Base-by-base conservation (phyloP, 2,329 filamentous ascomycete genomes). In the Pyricularia grisea region DNA sequence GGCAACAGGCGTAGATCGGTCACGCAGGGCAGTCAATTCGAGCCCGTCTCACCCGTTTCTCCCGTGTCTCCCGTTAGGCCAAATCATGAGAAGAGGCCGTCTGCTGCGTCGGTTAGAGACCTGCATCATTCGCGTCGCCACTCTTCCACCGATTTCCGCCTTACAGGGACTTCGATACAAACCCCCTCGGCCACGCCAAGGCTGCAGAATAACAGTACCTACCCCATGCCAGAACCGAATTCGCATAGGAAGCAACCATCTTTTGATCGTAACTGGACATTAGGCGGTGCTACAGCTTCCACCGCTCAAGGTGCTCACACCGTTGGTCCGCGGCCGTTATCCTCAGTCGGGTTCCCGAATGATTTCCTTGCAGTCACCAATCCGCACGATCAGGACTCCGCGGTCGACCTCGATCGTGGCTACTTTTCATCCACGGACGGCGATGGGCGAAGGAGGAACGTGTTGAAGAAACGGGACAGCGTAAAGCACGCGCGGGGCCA, bases 361-460 rank as follows among this genome's bases (percentile, higher is more conserved):
- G 84, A 86, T 68, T 73, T 79, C 7, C 68, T 79, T 66, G 77
- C 78, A 27, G 75, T 75, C 27, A 79, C 81, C 1, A 79, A 80
- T 20, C 73, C 78, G 9, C 77, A 72, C 14, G 74, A 80, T 17
- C 81, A 81, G 71, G 84, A 87, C 70, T 82, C 82, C 10, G 80
- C 81, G 20, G 78, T 82, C 28, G 92, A 96, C 71, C 78, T 92
- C 20, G 95, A 98, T 74, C 87, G 93, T 50, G 94, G 94, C 28
- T 98, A 98, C 78, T 97, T 97, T 76, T 97, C 94, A 9, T 93
- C 94, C 3, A 91, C 91, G 20, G 94, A 98, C 75, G 83, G 89
- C 12, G 93, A 97, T 72, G 87, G 87, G 63, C 88, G 90, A 70
- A 88, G 87, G 74, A 87, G 92, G 65, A 96, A 93, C 76, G 83